These are phyloP conservation scores for Scytalidium sp. DNA, from an alignment of 2,329 filamentous ascomycete species.

Conservation along the genomic window DNA sequence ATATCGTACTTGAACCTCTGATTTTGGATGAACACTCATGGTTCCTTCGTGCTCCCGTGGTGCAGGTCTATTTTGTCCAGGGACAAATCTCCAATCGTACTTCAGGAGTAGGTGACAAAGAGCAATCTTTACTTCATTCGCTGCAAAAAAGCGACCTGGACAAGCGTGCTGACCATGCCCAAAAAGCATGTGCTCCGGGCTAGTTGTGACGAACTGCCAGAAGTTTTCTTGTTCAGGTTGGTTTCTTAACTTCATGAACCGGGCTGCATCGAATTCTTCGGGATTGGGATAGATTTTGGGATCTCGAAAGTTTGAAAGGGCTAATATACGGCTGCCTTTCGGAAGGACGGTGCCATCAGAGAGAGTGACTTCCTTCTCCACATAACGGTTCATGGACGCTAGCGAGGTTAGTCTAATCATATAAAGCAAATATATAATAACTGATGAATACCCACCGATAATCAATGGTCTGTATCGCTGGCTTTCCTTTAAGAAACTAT, in stretches of 20 bases:
- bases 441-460: conserved; percentile 19
- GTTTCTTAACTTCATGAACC: conserved; percentile 16
- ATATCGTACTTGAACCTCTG: no score
- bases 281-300: conserved; percentile 7
- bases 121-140: conserved; percentile 36
- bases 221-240: conserved; percentile 17
- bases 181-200: conserved; percentile 28
- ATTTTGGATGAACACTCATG: no score
- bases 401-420: background rate
- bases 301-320: conserved; percentile 22
- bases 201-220: conserved; percentile 34
- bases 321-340: conserved; percentile 15
- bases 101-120: conserved; percentile 29
- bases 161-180: conserved; percentile 40
- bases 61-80: conserved; percentile 82
- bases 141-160: conserved; percentile 38
- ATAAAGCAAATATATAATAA: background rate
- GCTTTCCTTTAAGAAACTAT: conserved; percentile 37
- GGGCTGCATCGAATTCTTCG: conserved; percentile 13
- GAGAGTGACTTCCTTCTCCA: conserved; percentile 20
- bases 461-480: conserved; percentile 31
- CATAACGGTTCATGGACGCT: conserved; percentile 15
- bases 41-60: no score
- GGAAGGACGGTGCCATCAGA: conserved; percentile 30
- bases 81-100: conserved; percentile 41